Evolutionary conservation across 1,139 yeast species (phyloP), one percentile per base, ranked within the genome.

Genomic region (Starmera stellimalicola): DNA sequence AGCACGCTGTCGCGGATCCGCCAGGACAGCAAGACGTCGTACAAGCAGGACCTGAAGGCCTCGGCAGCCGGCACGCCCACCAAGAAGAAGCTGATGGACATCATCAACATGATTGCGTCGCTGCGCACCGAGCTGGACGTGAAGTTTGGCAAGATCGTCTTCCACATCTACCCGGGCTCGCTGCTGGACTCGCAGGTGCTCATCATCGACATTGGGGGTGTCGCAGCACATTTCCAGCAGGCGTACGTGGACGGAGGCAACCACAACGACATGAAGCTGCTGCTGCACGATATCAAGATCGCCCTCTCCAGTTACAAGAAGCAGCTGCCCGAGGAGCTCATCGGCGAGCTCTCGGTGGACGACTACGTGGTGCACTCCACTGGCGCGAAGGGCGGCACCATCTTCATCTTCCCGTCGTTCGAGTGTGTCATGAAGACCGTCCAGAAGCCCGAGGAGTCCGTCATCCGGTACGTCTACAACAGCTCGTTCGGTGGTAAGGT

Each of bases 401-500:
- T 88, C 26, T 73, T 87, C 40, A 71, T 73, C 7, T 77, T 87
- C 51, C 97, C 97, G 0, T 73, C 84, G 7, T 68, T 87, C 44
- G 65, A 65, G 37, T 72, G 88, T 19, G 62, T 73, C 5, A 88
- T 88, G 96, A 70, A 75, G 34, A 77, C 93, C 0, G 73, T 74
- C 63, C 88, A 83, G 47, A 56, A 63, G 10, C 61, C 66, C 12
- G 45, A 52, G 14, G 55, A 63, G 9, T 69, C 70, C 32, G 46
- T 67, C 5, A 69, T 87, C 33, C 81, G 81, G 45, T 84, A 77
- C 48, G 59, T 69, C 5, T 88, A 71, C 51, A 68, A 66, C 32
- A 77, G 91, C 25, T 65, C 77, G 2, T 85, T 91, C 60, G 94
- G 87, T 9, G 95, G 95, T 20, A 74, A 85, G 9, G 94, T 91